Conservation (phyloP, 768 basidiomycete genomes). For the Auriscalpium vulgare region DNA sequence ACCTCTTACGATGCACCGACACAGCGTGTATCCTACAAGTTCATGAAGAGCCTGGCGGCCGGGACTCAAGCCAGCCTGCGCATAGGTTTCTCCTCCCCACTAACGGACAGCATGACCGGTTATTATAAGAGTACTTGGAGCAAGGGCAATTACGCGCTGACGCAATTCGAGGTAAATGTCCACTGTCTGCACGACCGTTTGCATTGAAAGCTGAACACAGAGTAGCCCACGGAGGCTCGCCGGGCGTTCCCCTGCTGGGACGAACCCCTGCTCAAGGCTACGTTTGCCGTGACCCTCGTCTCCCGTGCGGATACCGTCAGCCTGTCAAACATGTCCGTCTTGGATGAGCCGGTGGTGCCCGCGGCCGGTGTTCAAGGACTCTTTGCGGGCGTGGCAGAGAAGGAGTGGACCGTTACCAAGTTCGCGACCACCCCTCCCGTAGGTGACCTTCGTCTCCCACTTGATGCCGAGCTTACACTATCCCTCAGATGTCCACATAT, state of each 20-base stretch:
- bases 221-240: constrained; percentile 77
- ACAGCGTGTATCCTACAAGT: constrained; percentile 58
- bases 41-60: constrained; percentile 52
- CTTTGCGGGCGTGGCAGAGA: constrained; percentile 22
- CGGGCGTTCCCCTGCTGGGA: constrained; percentile 88
- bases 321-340: constrained; percentile 81
- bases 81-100: constrained; percentile 56
- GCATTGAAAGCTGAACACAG: background rate
- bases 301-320: constrained; percentile 69
- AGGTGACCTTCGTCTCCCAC: constrained; percentile 4
- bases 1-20: constrained; percentile 46
- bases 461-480: background rate
- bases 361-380: constrained; percentile 14
- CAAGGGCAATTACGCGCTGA: constrained; percentile 68
- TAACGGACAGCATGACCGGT: constrained; percentile 71
- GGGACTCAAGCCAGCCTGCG: constrained; percentile 65
- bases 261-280: constrained; percentile 86
- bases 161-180: constrained; percentile 72
- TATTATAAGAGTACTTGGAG: constrained; percentile 71
- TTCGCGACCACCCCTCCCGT: constrained; percentile 76
- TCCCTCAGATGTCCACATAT: constrained; percentile 68
- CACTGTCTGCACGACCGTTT: background rate
- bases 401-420: constrained; percentile 72
- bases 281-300: constrained; percentile 68
- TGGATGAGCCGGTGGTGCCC: constrained; percentile 40